Evolutionary conservation across 805 yeast species (phyloP).

Genomic region (Saturnispora sanitii): DNA sequence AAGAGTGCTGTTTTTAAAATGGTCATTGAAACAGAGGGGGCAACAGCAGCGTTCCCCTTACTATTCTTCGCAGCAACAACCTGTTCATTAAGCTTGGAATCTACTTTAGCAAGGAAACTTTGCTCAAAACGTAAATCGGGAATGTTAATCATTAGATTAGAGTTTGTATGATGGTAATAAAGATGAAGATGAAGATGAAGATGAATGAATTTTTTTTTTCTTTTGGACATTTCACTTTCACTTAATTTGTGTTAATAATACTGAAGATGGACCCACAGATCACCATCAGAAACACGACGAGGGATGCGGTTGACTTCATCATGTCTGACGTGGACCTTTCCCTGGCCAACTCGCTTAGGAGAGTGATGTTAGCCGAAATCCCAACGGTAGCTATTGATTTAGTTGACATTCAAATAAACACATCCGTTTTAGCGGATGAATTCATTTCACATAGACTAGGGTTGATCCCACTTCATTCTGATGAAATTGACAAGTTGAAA

Average conservation of each 20-base stretch:
- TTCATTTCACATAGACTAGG: conserved; percentile 93
- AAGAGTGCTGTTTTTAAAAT: conserved; percentile 24
- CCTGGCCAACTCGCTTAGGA: conserved; percentile 82
- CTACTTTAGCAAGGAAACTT: conserved; percentile 41
- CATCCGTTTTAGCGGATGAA: conserved; percentile 94
- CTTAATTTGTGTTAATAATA: too few species aligned
- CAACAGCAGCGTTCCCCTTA: conserved; percentile 13
- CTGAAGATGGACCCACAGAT: conserved; percentile 55
- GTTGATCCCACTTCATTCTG: conserved; percentile 76
- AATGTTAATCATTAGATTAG: conserved; percentile 16
- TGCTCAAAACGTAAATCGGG: conserved; percentile 67
- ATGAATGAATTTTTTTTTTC: too few species aligned
- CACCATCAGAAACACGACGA: conserved; percentile 76
- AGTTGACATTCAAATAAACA: conserved; percentile 87
- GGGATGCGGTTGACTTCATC: conserved; percentile 85
- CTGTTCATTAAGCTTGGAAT: too few species aligned
- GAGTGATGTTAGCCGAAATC: conserved; percentile 91
- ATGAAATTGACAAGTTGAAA: conserved; percentile 72
- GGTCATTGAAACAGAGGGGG: conserved; percentile 26
- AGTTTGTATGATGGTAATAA: too few species aligned
- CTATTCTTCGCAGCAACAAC: too few species aligned
- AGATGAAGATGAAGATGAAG: too few species aligned
- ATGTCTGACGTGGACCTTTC: conserved; percentile 80
- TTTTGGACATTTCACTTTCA: too few species aligned
- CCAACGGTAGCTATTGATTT: conserved; percentile 95